Base-by-base conservation (phyloP, 768 basidiomycete genomes). In the Tricholoma sp. region DNA sequence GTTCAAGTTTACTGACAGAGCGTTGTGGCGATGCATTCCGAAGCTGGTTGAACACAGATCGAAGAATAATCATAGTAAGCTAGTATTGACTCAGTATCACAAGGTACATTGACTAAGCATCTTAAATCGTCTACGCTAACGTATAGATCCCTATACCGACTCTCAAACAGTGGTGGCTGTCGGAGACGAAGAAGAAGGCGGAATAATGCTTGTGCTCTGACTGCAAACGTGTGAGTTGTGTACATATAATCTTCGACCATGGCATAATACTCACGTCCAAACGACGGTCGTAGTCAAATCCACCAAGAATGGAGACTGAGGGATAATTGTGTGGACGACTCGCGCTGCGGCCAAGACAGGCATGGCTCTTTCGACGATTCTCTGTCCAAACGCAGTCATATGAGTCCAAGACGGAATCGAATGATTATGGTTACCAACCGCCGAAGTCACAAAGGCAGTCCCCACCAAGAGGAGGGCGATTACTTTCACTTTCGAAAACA, bases 261-360 rank as follows among this genome's bases (percentile, higher is more conserved):
- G 29, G 6, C 31, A 32, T 32, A 21, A 12, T 19, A 58, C 68
- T 67, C 37, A 69, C 66, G 63, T 69, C 66, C 66, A 68, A 34
- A 62, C 56, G 19, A 65, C 51, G 0, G 67, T 68, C 6, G 59
- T 63, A 5, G 67, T 67, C 19, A 14, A 50, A 50, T 63, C 64
- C 3, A 69, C 61, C 11, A 69, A 50, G 61, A 60, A 69, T 12
- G 67, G 68, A 10, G 64, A 59, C 35, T 64, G 34, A 31, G 57
- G 52, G 14, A 66, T 55, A 11, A 67, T 46, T 12, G 62, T 60
- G 45, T 67, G 67, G 39, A 52, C 49, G n/a, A 68, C 55, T 47
- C 56, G 50, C 31, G 59, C 55, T 4, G 61, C 69, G 4, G 63
- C 64, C 35, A 67, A 34, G 9, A 68, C 59, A n/a, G 32, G 14